Evolutionary conservation across 768 basidiomycete genomes (phyloP).

Genomic region (Boletellus emodensis): DNA sequence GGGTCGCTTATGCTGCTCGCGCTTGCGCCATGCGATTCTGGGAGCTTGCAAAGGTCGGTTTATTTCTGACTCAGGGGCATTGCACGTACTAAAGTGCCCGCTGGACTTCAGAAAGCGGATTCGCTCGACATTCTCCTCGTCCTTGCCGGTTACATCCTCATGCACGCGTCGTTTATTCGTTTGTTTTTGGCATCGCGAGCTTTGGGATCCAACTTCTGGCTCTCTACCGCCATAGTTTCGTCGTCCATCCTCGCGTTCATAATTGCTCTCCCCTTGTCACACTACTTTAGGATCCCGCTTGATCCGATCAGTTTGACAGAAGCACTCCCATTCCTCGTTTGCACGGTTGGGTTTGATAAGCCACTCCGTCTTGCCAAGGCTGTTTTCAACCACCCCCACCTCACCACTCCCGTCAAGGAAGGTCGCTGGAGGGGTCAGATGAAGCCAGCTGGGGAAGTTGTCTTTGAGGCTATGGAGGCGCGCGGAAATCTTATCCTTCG

Average conservation of each 20-base stretch:
- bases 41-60: constrained; percentile 71
- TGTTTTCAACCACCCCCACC: constrained; percentile 80
- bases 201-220: constrained; percentile 74
- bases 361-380: constrained; percentile 87
- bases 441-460: constrained; percentile 78
- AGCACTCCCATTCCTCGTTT: constrained; percentile 95
- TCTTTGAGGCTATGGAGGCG: constrained; percentile 75
- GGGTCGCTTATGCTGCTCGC: constrained; percentile 84
- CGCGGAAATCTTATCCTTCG: constrained; percentile 83
- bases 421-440: constrained; percentile 43
- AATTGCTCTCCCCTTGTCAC: constrained; percentile 71
- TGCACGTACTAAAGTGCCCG: constrained; percentile 10
- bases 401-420: constrained; percentile 37
- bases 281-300: constrained; percentile 78
- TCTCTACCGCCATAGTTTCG: constrained; percentile 68
- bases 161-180: constrained; percentile 94
- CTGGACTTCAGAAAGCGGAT: constrained; percentile 70
- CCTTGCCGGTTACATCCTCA: constrained; percentile 87
- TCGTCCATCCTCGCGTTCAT: constrained; percentile 82
- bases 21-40: constrained; percentile 79
- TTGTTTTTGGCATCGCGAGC: constrained; percentile 85
- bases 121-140: constrained; percentile 95
- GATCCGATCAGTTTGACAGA: constrained; percentile 93
- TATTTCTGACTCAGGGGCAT: constrained; percentile 3
- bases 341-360: constrained; percentile 98